Base-by-base conservation (phyloP, 2,329 filamentous ascomycete genomes). In the Aureobasidium sp. region DNA sequence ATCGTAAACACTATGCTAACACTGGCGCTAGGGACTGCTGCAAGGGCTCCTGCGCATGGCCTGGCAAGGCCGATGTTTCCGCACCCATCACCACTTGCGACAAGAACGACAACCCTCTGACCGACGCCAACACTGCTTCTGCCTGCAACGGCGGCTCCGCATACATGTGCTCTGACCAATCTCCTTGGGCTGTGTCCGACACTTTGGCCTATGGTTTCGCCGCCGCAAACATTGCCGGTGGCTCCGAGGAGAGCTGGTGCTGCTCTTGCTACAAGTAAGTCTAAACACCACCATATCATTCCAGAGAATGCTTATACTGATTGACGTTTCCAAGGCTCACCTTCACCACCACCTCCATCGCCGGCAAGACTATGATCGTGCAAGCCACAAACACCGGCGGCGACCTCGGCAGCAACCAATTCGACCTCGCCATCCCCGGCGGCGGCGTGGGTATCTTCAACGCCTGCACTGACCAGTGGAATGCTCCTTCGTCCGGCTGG, bases 11-110 rank as follows among this genome's bases (percentile, higher is more conserved):
- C 14, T 6, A 29, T n/a, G 22, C 44, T 31, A 15, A 48, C 44
- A 29, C 29, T 8, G 7, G 14, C 8, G 29, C 14, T 5, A 48
- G 44, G 81, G 86, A 89, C 71, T 89, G 87, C 77, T 89, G 86
- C 77, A 89, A 90, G 77, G 82, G 85, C 27, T 86, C 84, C 22
- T 89, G 86, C 71, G 78, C 79, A 3, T 80, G 85, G 85, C 70
- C 77, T 14, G 78, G 73, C 60, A 87, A 87, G 71, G 83, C 81
- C 15, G 65, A 76, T 44, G 78, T 84, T 71, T 75, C 73, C 63
- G 69, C 70, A 55, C 80, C 83, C 15, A 81, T 85, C 39, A 73
- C 74, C 20, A 81, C 81, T 39, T 87, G 84, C 72, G 75, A 81
- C 69, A 78, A 75, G 65, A 74, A 79, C 66, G 81, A 86, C 75